Evolutionary conservation across 2,329 filamentous ascomycete genomes (phyloP).

Genomic region (Bimuria novae-zelandiae): DNA sequence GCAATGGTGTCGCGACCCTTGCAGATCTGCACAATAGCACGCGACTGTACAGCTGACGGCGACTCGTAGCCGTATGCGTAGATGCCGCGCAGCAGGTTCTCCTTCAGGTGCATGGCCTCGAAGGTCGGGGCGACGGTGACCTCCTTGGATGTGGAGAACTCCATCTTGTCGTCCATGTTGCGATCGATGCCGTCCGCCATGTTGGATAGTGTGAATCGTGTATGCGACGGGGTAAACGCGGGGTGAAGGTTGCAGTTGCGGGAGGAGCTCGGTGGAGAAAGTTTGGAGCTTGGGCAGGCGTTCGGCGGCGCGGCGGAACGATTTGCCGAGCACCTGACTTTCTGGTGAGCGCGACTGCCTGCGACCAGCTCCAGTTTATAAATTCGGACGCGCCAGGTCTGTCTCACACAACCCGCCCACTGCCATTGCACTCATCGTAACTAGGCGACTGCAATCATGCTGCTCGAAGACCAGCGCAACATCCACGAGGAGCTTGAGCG

Average conservation of each 20-base stretch:
- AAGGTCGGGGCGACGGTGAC: conserved; percentile 87
- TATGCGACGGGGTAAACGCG: neutral
- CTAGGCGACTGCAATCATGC: conserved; percentile 57
- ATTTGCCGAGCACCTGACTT: conserved; percentile 25
- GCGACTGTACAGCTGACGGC: conserved; percentile 94
- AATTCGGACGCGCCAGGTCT: conserved; percentile 25
- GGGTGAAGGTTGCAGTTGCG: conserved; percentile 18
- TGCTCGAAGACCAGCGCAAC: conserved; percentile 90
- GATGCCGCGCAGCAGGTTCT: conserved; percentile 93
- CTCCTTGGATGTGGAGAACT: conserved; percentile 98
- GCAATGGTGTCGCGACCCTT: conserved; percentile 99
- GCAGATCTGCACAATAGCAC: conserved; percentile 98
- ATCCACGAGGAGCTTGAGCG: conserved; percentile 96
- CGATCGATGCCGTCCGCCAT: conserved; percentile 96
- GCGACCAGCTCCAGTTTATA: conserved; percentile 8
- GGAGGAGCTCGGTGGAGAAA: conserved; percentile 17
- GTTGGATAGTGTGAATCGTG: conserved; percentile 37
- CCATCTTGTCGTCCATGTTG: conserved; percentile 94
- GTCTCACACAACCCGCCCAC: conserved; percentile 13
- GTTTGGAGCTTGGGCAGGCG: conserved; percentile 26
- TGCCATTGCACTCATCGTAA: conserved; percentile 17
- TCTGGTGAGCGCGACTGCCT: conserved; percentile 3
- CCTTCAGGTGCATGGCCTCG: conserved; percentile 84
- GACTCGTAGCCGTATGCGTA: conserved; percentile 99
- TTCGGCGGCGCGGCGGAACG: conserved; percentile 16